Evolutionary conservation across 371 early-diverging fungal species (phyloP).

Genomic region (Mucor indicus): DNA sequence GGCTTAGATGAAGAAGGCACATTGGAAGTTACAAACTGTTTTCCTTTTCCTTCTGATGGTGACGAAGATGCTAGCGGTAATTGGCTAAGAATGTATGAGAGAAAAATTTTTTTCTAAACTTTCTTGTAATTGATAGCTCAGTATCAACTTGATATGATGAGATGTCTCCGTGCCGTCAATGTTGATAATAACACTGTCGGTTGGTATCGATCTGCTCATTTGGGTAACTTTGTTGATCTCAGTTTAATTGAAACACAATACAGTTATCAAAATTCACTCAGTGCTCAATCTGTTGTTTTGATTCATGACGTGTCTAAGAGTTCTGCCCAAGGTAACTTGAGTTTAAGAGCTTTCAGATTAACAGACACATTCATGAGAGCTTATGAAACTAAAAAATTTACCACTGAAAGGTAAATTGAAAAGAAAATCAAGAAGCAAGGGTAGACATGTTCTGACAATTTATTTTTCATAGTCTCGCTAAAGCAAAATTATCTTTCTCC

Average conservation of each 20-base stretch:
- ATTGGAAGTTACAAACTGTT: conserved; percentile 90
- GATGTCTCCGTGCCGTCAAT: conserved; percentile 89
- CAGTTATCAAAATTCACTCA: conserved; percentile 86
- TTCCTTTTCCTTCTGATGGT: conserved; percentile 73
- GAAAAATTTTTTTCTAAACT: conserved; percentile 6
- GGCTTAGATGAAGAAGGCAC: conserved; percentile 82
- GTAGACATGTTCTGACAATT: too few species aligned
- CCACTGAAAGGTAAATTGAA: conserved; percentile 75
- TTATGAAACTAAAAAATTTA: conserved; percentile 82
- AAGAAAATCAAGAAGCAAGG: too few species aligned
- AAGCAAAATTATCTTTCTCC: conserved; percentile 78
- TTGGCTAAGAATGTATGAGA: neutral
- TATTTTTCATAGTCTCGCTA: conserved; percentile 54
- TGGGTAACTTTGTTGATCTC: conserved; percentile 89
- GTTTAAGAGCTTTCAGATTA: conserved; percentile 87
- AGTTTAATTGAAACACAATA: conserved; percentile 88
- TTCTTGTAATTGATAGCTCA: conserved; percentile 66
- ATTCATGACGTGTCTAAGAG: conserved; percentile 89
- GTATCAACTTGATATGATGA: conserved; percentile 93
- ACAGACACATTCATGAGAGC: conserved; percentile 83
- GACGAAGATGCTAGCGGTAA: conserved; percentile 52
- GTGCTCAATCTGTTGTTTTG: conserved; percentile 82
- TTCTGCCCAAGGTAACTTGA: conserved; percentile 80
- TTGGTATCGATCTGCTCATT: conserved; percentile 92
- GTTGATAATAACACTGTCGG: conserved; percentile 95